Percentiles rank a stretch among this genome's conserved stretches.
Evolutionary conservation across 176 grass and related monocot genomes (phyloP).

Genomic region (Musa troglodytarum): DNA sequence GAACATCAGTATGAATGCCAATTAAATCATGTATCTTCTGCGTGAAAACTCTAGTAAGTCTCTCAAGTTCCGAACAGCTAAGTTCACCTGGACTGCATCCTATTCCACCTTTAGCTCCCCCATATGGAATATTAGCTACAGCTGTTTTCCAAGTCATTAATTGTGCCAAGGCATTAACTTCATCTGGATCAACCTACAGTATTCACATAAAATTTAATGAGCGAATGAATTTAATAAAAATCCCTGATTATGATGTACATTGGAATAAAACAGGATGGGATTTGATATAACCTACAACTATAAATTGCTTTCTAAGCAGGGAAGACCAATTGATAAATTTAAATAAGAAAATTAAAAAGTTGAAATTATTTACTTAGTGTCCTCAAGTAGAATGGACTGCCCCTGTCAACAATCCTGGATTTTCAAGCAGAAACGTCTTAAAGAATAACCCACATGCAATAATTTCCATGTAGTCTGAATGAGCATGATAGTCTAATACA

Average conservation of each 20-base stretch:
- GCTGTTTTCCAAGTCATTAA: conserved; percentile 95
- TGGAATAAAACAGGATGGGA: not conserved
- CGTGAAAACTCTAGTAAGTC: conserved; percentile 84
- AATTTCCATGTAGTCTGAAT: not conserved
- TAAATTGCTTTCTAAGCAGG: not conserved
- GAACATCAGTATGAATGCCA: conserved; percentile 85
- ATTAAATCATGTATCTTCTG: conserved; percentile 97
- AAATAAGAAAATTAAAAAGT: not conserved
- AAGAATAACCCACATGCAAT: not conserved
- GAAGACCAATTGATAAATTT: not conserved
- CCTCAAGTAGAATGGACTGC: not conserved
- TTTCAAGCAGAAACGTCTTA: not conserved
- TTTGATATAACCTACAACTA: not conserved
- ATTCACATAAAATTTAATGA: not conserved
- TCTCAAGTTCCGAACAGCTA: conserved; percentile 72
- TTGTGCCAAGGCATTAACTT: conserved; percentile 94
- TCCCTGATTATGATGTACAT: not conserved
- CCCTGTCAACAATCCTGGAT: not conserved
- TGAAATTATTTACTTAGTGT: not conserved
- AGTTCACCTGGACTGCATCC: conserved; percentile 70
- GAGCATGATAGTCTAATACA: not conserved
- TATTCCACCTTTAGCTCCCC: conserved; percentile 91
- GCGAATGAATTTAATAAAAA: not conserved
- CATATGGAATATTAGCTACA: conserved; percentile 88
- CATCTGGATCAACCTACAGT: conserved; percentile 79